Conservation (phyloP, 2,329 filamentous ascomycete species). For the Metarhizium robertsii region DNA sequence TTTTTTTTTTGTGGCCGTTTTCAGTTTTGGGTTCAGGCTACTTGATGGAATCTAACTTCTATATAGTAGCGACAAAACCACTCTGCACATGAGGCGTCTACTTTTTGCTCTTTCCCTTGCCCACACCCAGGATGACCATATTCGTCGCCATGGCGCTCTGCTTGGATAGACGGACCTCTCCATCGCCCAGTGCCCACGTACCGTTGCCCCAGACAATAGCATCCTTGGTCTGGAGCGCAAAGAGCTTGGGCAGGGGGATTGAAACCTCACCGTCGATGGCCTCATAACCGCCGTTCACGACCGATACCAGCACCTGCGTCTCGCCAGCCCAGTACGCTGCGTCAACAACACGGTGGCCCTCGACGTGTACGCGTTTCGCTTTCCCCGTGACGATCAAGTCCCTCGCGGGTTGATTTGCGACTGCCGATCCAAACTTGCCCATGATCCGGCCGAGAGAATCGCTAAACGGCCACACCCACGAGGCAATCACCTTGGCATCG, state of each 20-base stretch:
- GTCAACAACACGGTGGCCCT: constrained; percentile 8
- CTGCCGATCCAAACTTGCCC: constrained; percentile 27
- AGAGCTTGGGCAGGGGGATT: constrained; percentile 8
- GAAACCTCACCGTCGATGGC: constrained; percentile 7
- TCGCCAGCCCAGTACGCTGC: constrained; percentile 14
- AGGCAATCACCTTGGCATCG: constrained; percentile 32
- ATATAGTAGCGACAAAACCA: too few relatives aligned
- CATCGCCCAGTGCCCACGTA: constrained; percentile 8
- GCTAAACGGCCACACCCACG: constrained; percentile 36
- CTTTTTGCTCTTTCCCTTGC: neutral
- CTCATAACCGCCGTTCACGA: constrained; percentile 15
- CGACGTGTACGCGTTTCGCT: constrained; percentile 8
- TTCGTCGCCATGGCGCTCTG: constrained; percentile 15
- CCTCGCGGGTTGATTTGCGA: constrained; percentile 25
- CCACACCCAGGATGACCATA: constrained; percentile 11
- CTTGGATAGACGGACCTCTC: constrained; percentile 4
- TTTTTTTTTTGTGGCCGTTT: too few relatives aligned
- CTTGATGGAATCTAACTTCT: too few relatives aligned
- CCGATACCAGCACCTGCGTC: constrained; percentile 11
- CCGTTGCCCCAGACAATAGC: constrained; percentile 12
- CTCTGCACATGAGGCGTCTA: too few relatives aligned
- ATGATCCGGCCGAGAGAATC: constrained; percentile 26
- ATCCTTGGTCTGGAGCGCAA: constrained; percentile 6
- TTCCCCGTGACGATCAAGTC: constrained; percentile 28
- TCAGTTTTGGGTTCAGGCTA: too few relatives aligned